Percentiles rank a stretch among this genome's conserved stretches.
These are phyloP conservation scores for Psilocybe cyanescens DNA, from an alignment of 768 basidiomycete species.

Conservation along the genomic window DNA sequence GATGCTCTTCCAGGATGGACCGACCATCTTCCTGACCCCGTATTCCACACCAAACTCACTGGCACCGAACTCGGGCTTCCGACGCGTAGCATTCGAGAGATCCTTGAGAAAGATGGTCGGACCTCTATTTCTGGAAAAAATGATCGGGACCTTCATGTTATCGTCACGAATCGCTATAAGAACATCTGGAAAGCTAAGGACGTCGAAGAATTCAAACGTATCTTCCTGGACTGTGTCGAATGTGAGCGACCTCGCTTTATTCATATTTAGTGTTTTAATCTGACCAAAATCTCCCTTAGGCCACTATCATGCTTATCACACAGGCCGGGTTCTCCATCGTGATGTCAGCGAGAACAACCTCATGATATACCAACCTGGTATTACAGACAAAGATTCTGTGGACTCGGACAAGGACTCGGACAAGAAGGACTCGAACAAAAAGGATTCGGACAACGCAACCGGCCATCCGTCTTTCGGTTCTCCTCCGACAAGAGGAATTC, in stretches of 20 bases:
- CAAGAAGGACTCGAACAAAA: not conserved
- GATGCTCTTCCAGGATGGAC: not conserved
- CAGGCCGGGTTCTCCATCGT: constrained; percentile 30
- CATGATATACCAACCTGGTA: constrained; percentile 22
- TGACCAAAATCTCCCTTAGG: constrained; percentile 9
- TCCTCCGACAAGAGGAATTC: not conserved
- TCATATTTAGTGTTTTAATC: not conserved
- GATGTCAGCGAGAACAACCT: constrained; percentile 35
- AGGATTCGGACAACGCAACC: no score
- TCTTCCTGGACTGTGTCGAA: constrained; percentile 32
- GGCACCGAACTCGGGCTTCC: not conserved
- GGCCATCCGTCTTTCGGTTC: no score
- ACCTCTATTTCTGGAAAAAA: not conserved
- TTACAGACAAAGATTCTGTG: not conserved
- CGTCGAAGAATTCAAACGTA: constrained; percentile 28
- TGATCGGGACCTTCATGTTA: not conserved
- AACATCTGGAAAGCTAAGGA: constrained; percentile 12
- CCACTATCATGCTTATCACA: constrained; percentile 24
- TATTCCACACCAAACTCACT: not conserved
- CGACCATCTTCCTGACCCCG: not conserved
- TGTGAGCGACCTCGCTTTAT: not conserved
- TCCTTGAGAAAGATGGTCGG: not conserved
- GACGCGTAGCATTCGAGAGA: not conserved
- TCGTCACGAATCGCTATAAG: not conserved
- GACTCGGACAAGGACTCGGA: not conserved